phyloP scores from a whole-genome alignment of 208 protist genomes.

The Trypanosoma cruzi region DNA sequence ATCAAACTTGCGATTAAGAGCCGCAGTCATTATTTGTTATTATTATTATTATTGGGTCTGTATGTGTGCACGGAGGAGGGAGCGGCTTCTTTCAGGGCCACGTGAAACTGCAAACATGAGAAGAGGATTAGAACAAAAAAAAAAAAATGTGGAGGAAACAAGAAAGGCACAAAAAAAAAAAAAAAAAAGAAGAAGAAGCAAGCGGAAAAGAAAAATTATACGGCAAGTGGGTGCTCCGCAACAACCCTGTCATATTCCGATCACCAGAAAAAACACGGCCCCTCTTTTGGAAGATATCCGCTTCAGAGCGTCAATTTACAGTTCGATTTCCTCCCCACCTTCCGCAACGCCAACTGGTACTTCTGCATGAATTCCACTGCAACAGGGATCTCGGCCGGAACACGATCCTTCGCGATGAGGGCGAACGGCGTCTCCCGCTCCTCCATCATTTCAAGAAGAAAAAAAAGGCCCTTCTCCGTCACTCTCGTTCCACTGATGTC shows the following conservation, averaged over 20 bases:
- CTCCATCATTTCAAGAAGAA: conserved; percentile 80
- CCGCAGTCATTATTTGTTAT: conserved; percentile 38
- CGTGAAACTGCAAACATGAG: neutral
- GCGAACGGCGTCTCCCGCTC: conserved; percentile 70
- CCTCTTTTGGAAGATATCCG: neutral
- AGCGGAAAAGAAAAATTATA: conserved; percentile 5
- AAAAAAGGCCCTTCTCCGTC: conserved; percentile 75
- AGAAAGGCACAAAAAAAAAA: conserved; percentile 16
- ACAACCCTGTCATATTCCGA: neutral
- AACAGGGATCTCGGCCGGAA: neutral
- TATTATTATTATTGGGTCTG: neutral
- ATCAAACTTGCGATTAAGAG: conserved; percentile 69
- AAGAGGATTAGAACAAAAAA: neutral
- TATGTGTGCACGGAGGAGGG: neutral
- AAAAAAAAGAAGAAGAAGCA: conserved; percentile 16
- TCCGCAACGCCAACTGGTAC: conserved; percentile 34
- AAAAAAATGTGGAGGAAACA: neutral
- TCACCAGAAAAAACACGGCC: neutral
- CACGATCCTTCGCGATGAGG: conserved; percentile 31
- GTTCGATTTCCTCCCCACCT: neutral
- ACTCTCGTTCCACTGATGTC: conserved; percentile 84
- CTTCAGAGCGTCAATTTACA: conserved; percentile 16
- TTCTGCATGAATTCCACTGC: neutral
- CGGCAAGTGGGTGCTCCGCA: neutral
- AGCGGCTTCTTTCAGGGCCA: neutral